A percentile compares a stretch with the other conserved stretches of the same genome.
These are phyloP conservation scores for Trifolium fragiferum DNA, from an alignment of 306 rosid genomes.

Conservation along the genomic window DNA sequence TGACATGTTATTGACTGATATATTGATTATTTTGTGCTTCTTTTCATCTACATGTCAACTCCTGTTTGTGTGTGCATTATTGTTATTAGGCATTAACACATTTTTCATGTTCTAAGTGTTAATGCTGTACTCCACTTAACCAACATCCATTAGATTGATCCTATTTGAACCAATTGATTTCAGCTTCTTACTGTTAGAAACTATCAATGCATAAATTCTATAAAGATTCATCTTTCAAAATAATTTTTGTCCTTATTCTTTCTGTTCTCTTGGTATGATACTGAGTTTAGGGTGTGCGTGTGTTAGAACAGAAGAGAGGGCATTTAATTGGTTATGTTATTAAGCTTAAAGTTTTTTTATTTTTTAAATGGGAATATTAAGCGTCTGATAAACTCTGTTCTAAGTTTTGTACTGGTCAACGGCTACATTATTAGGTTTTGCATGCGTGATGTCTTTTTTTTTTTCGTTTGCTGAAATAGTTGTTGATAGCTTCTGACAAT, in stretches of 20 bases:
- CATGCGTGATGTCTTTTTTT: not conserved
- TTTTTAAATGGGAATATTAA: not conserved
- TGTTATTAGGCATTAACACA: not conserved
- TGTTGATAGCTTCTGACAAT: not conserved
- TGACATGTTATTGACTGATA: too few species aligned
- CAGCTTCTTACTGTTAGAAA: constrained; percentile 3
- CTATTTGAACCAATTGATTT: not conserved
- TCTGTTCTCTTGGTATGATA: not conserved
- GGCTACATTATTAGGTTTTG: not conserved
- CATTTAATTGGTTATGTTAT: not conserved
- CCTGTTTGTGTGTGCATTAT: not conserved
- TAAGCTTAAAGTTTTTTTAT: not conserved
- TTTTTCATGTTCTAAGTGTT: not conserved
- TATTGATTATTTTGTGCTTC: not conserved
- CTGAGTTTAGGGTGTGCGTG: not conserved
- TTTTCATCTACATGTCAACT: not conserved
- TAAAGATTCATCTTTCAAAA: too few species aligned
- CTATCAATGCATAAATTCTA: not conserved
- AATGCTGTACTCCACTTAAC: not conserved
- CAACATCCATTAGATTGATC: not conserved
- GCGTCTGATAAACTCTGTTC: constrained; percentile 1
- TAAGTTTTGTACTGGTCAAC: not conserved
- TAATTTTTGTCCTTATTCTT: too few species aligned
- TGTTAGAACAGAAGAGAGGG: not conserved
- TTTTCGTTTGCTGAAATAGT: not conserved